phyloP scores from a whole-genome alignment of 2,329 filamentous ascomycete species.

The Colletotrichum sp. region DNA sequence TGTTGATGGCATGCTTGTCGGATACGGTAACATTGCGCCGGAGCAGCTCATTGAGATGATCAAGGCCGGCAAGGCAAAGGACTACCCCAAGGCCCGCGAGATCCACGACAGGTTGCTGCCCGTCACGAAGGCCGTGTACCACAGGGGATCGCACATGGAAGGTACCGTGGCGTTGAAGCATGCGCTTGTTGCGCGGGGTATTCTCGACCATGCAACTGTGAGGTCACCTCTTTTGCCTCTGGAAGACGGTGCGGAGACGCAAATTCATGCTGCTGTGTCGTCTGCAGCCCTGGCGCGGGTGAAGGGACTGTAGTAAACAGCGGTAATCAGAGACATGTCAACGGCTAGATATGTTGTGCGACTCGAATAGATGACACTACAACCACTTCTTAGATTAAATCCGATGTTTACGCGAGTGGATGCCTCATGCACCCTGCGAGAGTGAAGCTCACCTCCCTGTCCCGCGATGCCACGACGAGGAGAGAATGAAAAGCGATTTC shows the following conservation, averaged over 20 bases:
- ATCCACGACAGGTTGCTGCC: conserved; percentile 57
- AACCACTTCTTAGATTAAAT: neutral
- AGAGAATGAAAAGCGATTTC: neutral
- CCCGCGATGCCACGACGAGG: neutral
- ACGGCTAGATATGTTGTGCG: neutral
- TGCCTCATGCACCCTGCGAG: neutral
- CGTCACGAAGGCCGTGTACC: conserved; percentile 58
- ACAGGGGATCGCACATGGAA: conserved; percentile 61
- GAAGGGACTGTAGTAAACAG: neutral
- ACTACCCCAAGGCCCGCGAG: conserved; percentile 51
- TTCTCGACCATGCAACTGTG: conserved; percentile 54
- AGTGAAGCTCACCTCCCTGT: neutral
- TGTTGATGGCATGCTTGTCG: conserved; percentile 59
- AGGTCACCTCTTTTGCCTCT: conserved; percentile 52
- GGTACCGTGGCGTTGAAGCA: conserved; percentile 58
- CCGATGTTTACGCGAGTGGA: neutral
- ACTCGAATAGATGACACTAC: neutral
- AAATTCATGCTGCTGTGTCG: conserved; percentile 46
- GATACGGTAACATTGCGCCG: conserved; percentile 58
- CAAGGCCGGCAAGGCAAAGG: conserved; percentile 52
- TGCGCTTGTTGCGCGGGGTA: conserved; percentile 54
- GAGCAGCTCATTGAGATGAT: conserved; percentile 56
- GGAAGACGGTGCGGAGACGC: conserved; percentile 43
- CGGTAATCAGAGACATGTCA: neutral
- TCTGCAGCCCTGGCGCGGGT: conserved; percentile 25